phyloP scores from a whole-genome alignment of 768 basidiomycete species.

The Candolleomyces efflorescens region DNA sequence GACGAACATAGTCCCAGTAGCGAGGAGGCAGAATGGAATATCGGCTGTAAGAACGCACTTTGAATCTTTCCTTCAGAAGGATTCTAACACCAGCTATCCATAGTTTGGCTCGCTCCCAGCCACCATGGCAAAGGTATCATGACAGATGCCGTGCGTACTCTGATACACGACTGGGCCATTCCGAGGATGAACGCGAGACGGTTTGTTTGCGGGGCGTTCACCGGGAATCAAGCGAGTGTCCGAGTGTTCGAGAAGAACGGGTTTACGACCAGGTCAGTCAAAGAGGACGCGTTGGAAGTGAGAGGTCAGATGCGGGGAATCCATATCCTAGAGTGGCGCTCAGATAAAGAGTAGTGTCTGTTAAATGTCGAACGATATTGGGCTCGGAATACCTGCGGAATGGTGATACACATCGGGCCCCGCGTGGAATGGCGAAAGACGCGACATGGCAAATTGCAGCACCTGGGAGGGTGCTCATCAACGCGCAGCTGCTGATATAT shows the following conservation, averaged over 20 bases:
- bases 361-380: not conserved
- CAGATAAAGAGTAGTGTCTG: not conserved
- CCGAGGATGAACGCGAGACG: conserved; percentile 56
- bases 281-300: conserved; percentile 34
- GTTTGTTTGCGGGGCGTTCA: conserved; percentile 41
- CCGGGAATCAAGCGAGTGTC: conserved; percentile 55
- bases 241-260: conserved; percentile 68
- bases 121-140: conserved; percentile 72
- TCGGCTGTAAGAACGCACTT: conserved; percentile 52
- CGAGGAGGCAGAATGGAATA: conserved; percentile 47
- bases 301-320: conserved; percentile 33
- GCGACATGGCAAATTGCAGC: no score
- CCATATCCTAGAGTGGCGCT: conserved; percentile 30
- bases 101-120: conserved; percentile 53
- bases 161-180: conserved; percentile 58
- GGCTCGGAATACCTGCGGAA: no score
- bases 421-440: no score
- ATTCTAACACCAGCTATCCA: conserved; percentile 17
- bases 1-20: not conserved
- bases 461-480: no score
- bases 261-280: conserved; percentile 37
- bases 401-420: no score
- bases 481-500: no score
- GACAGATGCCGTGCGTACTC: conserved; percentile 53
- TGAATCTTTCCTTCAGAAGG: conserved; percentile 1